Evolutionary conservation across 139 green algal species (phyloP), one percentile per base, ranked within the genome.

Genomic region (Micractinium conductrix): DNA sequence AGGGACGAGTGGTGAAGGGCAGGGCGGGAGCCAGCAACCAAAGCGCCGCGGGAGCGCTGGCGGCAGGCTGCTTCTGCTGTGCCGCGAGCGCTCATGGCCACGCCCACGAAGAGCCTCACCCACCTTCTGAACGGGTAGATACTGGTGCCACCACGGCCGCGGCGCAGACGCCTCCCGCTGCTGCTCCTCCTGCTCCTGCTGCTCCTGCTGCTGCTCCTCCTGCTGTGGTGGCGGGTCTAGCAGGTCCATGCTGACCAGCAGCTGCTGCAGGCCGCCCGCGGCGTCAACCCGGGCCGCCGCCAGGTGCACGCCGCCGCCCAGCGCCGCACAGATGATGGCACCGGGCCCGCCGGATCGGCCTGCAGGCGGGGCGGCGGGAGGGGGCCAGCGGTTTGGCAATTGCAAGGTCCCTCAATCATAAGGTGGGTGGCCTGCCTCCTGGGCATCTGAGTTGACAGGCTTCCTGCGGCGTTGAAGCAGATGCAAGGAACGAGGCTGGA

Each of bases 231-330:
- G 17, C 26, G 71, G 26, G 63, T 79, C 82, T 28, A 89, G n/a
- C n/a, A 87, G 45, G 44, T 81, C 74, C 40, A 84, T 33, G 0
- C 33, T 37, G 5, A 89, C 44, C 4, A 88, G 42, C 26, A 86
- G 44, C 45, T 58, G 38, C 37, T 62, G 44, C 37, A 84, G 43
- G 38, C 75, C 80, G 19, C 67, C 48, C 6, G 67, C 65, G 1
- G 53, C 38, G 21, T 84, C 53, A 1, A 80, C 50, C 4, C 10
- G 58, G 45, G 37, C 78, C 1, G 44, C 37, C 4, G 71, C 63
- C 48, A 60, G 48, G 43, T 87, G 55, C 44, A 26, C 81, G n/a
- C 30, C 74, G 38, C 60, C 78, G 26, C 60, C 86, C 17, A 89
- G 40, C 7, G 86, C 62, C 3, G 60, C 86, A 33, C 72, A 79